Evolutionary conservation across 1,284 basidiomycete genomes (phyloP).

Genomic region (Rhizoctonia solani): DNA sequence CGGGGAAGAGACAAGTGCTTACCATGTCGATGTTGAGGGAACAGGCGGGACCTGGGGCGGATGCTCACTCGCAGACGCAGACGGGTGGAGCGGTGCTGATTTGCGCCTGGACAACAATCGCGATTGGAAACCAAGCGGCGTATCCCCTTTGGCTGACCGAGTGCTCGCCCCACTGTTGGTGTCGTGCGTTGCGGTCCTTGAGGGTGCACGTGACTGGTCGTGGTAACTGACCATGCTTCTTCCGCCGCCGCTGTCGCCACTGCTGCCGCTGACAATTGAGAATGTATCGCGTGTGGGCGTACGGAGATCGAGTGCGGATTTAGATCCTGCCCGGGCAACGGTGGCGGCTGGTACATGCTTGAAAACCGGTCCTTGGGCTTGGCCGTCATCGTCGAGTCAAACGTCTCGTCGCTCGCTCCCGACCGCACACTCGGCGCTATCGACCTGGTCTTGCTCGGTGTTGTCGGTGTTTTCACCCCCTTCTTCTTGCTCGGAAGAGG

Average conservation of each 20-base stretch:
- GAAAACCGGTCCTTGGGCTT: background rate
- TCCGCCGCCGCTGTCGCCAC: conserved; percentile 15
- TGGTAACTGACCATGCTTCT: background rate
- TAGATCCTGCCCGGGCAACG: conserved; percentile 5
- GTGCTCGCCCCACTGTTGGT: too few relatives aligned
- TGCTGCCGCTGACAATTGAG: conserved; percentile 23
- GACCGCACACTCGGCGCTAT: conserved; percentile 17
- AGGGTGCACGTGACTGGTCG: background rate
- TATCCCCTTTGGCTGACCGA: too few relatives aligned
- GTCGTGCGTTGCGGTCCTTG: too few relatives aligned
- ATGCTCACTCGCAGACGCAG: too few relatives aligned
- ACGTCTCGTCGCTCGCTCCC: conserved; percentile 9
- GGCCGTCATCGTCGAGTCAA: conserved; percentile 2
- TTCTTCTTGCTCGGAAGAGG: background rate
- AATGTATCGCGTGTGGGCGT: conserved; percentile 30
- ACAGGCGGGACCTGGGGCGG: conserved; percentile 9
- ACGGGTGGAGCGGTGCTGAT: conserved; percentile 16
- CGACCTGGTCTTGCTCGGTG: conserved; percentile 15
- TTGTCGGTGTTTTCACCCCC: too few relatives aligned
- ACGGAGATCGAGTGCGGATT: conserved; percentile 30
- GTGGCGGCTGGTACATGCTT: conserved; percentile 3
- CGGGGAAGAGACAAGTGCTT: background rate
- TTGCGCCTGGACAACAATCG: too few relatives aligned
- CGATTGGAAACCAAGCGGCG: too few relatives aligned
- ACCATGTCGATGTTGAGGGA: conserved; percentile 7